Conservation (phyloP, 2,329 filamentous ascomycete species). For the Hymenoscyphus albidus region DNA sequence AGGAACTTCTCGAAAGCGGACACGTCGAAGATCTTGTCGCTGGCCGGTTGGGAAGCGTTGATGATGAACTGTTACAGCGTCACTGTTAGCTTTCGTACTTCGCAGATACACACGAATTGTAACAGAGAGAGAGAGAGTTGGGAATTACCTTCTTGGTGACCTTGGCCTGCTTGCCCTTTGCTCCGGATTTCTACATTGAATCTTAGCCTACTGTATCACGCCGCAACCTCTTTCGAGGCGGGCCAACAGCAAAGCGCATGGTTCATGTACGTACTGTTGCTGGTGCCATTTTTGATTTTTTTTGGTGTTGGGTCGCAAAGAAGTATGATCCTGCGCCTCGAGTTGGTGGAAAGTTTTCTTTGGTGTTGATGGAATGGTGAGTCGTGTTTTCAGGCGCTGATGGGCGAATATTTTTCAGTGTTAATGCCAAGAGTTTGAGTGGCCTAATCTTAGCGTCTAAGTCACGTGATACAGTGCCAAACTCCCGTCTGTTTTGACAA, state of each 20-base stretch:
- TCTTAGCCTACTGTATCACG: slow-evolving; percentile 95
- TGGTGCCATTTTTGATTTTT: slow-evolving; percentile 69
- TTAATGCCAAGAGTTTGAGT: slow-evolving; percentile 28
- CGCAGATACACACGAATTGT: not conserved
- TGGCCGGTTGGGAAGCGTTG: slow-evolving; percentile 96
- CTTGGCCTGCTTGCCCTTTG: slow-evolving; percentile 72
- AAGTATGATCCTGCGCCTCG: slow-evolving; percentile 50
- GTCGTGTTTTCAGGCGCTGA: slow-evolving; percentile 9
- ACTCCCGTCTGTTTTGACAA: no score
- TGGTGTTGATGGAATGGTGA: not conserved
- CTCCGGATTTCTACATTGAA: slow-evolving; percentile 51
- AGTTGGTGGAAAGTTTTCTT: slow-evolving; percentile 20
- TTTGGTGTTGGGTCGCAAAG: slow-evolving; percentile 59
- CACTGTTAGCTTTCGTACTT: slow-evolving; percentile 3
- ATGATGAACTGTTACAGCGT: slow-evolving; percentile 75
- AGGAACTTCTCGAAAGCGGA: slow-evolving; percentile 99
- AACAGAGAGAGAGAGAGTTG: not conserved
- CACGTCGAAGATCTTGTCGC: slow-evolving; percentile 99
- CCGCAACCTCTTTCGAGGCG: slow-evolving; percentile 48
- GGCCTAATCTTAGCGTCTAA: slow-evolving; percentile 1
- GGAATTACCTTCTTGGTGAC: slow-evolving; percentile 43
- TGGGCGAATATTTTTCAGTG: slow-evolving; percentile 10
- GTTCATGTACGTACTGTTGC: slow-evolving; percentile 78
- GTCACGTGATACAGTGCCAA: not conserved
- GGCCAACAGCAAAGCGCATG: slow-evolving; percentile 94